Base-by-base conservation (phyloP, 129 eudicot species). In the Centrapalus pauciflorus region DNA sequence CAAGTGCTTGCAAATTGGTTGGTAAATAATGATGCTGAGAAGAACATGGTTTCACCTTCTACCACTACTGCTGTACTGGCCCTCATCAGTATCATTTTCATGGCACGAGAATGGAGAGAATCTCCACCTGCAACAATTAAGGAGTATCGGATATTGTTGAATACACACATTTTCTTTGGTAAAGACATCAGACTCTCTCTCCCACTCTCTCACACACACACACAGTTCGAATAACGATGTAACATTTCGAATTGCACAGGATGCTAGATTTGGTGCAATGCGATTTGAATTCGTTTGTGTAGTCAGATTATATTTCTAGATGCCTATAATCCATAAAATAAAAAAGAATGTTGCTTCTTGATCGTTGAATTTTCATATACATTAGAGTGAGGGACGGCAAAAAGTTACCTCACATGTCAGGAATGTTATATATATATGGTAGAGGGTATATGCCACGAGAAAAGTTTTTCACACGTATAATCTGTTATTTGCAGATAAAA, bases 1-100 rank as follows among this genome's bases (percentile, higher is more conserved):
- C 99, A 93, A 69, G 72, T 77, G 46, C 41, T 93, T 49, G 80
- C 85, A 67, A 93, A 93, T 82, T 89, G 84, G 87, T 55, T 89
- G 13, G 73, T 84, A 67, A 75, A 77, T 58, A 51, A 40, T 63
- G 51, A 68, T 46, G 23, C 67, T 60, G 37, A 73, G 64, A 80
- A 76, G 50, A 79, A 69, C 68, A 41, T 82, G 70, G 52, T 77
- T 33, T 82, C 83, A 76, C 80, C 86, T 61, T 79, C 87, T 65
- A 76, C 64, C 71, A 84, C 69, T 59, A 61, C 82, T 71, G 74
- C 76, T n/a, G 55, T 86, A 65, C 64, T 93, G 46, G 88, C 95
- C 38, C 25, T 84, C 21, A n/a, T 82, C 30, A 74, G 77, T 65
- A 64, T 86, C 54, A 21, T 74, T 59, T 80, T 30, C 55, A 72